Evolutionary conservation across 1,139 yeast species (phyloP).

Genomic region (Pichia sp.): DNA sequence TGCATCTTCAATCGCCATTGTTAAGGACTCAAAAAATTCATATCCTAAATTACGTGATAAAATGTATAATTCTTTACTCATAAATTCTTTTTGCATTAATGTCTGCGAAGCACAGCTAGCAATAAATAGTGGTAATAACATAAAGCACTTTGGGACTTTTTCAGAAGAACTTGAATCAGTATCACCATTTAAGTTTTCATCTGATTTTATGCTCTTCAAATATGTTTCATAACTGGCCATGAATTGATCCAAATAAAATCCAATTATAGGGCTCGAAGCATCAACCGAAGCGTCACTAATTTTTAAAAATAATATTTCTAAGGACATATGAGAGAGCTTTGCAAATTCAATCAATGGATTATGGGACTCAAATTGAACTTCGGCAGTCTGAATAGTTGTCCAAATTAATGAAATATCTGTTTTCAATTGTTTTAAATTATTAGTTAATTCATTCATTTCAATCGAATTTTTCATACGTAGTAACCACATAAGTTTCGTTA

Average conservation of each 20-base stretch:
- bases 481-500: conserved; percentile 37
- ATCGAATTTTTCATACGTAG: conserved; percentile 22
- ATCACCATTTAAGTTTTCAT: neutral
- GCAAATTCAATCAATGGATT: conserved; percentile 17
- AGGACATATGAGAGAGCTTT: conserved; percentile 23
- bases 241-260: conserved; percentile 25
- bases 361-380: conserved; percentile 21
- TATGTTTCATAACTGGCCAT: conserved; percentile 23
- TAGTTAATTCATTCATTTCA: conserved; percentile 5
- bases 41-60: conserved; percentile 15
- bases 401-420: conserved; percentile 24
- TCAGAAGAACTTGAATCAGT: neutral
- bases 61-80: conserved; percentile 25
- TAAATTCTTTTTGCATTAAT: conserved; percentile 22
- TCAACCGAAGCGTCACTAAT: conserved; percentile 26
- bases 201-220: neutral
- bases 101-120: conserved; percentile 29
- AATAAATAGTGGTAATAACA: conserved; percentile 28
- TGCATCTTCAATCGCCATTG: conserved; percentile 24
- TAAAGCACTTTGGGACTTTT: conserved; percentile 12
- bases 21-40: conserved; percentile 19
- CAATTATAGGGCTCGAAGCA: conserved; percentile 26
- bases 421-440: conserved; percentile 17
- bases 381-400: conserved; percentile 26
- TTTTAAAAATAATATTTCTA: conserved; percentile 27